Conservation (phyloP, 1,284 basidiomycete genomes). For the Farysia itapuensis region DNA sequence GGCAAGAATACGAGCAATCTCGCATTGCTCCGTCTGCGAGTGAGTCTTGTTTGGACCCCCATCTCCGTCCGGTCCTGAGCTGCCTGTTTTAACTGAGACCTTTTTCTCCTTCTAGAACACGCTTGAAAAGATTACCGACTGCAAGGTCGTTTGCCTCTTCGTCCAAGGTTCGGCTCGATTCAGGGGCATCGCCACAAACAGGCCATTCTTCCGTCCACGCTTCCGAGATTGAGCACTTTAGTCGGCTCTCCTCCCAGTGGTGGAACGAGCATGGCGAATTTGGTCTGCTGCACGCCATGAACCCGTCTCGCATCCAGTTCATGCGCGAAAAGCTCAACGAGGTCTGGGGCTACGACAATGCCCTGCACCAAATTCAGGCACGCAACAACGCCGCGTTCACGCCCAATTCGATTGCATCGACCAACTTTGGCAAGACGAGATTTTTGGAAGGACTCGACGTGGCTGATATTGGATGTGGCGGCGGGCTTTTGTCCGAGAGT, state of each 20-base stretch:
- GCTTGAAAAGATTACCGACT: too few relatives aligned
- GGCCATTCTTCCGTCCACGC: conserved; percentile 39
- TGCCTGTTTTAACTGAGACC: too few relatives aligned
- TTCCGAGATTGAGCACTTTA: conserved; percentile 76
- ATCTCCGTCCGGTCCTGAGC: too few relatives aligned
- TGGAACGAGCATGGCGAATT: conserved; percentile 97
- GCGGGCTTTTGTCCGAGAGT: conserved; percentile 90
- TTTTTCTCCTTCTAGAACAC: too few relatives aligned
- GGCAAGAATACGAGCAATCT: too few relatives aligned
- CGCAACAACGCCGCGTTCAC: background rate
- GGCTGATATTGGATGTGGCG: conserved; percentile 89
- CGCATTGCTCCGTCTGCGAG: too few relatives aligned
- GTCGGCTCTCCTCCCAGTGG: conserved; percentile 86
- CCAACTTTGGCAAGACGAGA: conserved; percentile 49
- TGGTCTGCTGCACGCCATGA: conserved; percentile 88
- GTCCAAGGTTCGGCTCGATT: conserved; percentile 22
- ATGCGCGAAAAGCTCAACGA: conserved; percentile 72
- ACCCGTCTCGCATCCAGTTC: conserved; percentile 83
- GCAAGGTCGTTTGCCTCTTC: conserved; percentile 24
- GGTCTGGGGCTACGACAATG: conserved; percentile 50
- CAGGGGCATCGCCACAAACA: background rate
- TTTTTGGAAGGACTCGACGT: conserved; percentile 67
- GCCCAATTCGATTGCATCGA: conserved; percentile 58
- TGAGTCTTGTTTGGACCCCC: too few relatives aligned
- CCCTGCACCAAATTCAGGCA: conserved; percentile 20